phyloP scores from a whole-genome alignment of 169 alveolate genomes.

The Plasmodium yoelii region DNA sequence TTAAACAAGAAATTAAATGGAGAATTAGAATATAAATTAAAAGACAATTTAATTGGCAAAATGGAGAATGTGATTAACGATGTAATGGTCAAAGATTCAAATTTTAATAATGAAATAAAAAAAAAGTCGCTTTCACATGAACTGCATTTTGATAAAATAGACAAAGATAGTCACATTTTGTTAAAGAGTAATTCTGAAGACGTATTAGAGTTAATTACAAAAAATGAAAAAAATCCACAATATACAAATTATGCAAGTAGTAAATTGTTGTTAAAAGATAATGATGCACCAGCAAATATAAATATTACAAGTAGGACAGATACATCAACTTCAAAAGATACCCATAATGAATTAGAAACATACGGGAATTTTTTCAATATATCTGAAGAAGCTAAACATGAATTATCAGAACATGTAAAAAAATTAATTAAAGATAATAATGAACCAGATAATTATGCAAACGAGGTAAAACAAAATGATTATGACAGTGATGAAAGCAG shows the following conservation, averaged over 20 bases:
- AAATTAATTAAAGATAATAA: constrained; percentile 17
- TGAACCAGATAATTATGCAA: constrained; percentile 13
- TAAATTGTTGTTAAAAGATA: background rate
- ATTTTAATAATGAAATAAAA: constrained; percentile 11
- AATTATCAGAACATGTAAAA: constrained; percentile 69
- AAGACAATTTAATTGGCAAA: background rate
- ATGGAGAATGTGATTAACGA: constrained; percentile 1
- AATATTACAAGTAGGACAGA: constrained; percentile 15
- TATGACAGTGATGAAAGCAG: background rate
- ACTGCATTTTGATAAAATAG: background rate
- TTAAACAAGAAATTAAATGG: background rate
- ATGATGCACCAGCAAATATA: constrained; percentile 6
- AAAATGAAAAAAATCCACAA: background rate
- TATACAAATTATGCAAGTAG: constrained; percentile 4
- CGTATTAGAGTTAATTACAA: background rate
- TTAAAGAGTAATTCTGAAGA: background rate
- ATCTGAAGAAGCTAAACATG: constrained; percentile 44
- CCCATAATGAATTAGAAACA: constrained; percentile 9
- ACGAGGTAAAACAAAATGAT: background rate
- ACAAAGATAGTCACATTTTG: background rate
- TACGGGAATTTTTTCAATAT: constrained; percentile 43
- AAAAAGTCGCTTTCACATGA: background rate
- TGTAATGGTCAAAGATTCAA: background rate
- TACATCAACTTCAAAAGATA: constrained; percentile 20
- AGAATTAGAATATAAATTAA: background rate